Evolutionary conservation across 306 rosid species (phyloP).

Genomic region (Datisca glomerata): DNA sequence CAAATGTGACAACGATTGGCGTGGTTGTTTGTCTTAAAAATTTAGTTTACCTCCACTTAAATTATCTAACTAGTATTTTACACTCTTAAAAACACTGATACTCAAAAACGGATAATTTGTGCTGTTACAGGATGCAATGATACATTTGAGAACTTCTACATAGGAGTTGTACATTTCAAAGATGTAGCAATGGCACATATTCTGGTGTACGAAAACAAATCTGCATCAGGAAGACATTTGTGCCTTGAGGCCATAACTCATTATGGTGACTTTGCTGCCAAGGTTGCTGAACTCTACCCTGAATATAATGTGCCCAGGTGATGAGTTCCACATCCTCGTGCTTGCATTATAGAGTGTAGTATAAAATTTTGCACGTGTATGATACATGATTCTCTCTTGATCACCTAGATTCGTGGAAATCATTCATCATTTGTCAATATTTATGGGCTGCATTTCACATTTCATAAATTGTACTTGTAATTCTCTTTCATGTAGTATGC

Average conservation of each 20-base stretch:
- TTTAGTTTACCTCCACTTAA: no score
- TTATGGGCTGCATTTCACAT: no score
- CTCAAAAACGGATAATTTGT: no score
- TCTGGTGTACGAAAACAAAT: slow-evolving; percentile 71
- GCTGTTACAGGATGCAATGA: slow-evolving; percentile 61
- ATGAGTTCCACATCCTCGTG: slow-evolving; percentile 10
- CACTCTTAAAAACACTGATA: no score
- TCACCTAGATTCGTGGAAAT: no score
- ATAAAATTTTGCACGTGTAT: no score
- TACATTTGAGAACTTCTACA: slow-evolving; percentile 48
- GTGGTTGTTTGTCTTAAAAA: no score
- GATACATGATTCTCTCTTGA: no score
- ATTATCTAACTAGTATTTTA: no score
- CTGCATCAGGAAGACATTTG: slow-evolving; percentile 68
- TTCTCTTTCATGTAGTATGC: slow-evolving; percentile 27
- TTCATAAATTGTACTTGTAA: background rate
- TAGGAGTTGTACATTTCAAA: slow-evolving; percentile 77
- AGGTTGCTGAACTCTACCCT: slow-evolving; percentile 74
- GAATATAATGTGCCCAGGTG: slow-evolving; percentile 59
- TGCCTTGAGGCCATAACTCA: slow-evolving; percentile 72
- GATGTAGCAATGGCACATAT: slow-evolving; percentile 87
- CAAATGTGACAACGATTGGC: no score
- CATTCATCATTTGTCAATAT: no score
- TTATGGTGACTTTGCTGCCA: slow-evolving; percentile 76
- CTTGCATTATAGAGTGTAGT: background rate